A percentile compares a stretch with the other conserved stretches of the same genome.
These are phyloP conservation scores for Trichoderma pleuroti DNA, from an alignment of 2,329 filamentous ascomycete genomes.

Conservation along the genomic window DNA sequence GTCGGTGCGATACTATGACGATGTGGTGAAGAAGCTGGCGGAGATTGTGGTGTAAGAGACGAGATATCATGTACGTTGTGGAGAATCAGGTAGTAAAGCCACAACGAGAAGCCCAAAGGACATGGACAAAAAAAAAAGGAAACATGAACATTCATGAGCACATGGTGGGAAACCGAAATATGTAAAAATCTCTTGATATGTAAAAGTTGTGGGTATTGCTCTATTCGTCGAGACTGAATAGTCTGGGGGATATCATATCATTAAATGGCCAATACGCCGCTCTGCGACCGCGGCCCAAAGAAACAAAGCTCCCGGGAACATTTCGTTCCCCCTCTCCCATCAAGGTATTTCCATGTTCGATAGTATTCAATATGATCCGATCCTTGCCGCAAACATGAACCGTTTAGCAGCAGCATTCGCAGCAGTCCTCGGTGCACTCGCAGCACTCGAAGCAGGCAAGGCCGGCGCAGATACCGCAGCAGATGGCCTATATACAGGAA, in stretches of 20 bases:
- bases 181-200: slow-evolving; percentile 11
- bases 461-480: slow-evolving; percentile 40
- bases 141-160: background rate
- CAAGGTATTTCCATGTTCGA: background rate
- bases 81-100: background rate
- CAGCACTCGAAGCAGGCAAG: slow-evolving; percentile 42
- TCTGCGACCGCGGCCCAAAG: background rate
- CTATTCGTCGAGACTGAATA: slow-evolving; percentile 17
- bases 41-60: slow-evolving; percentile 32
- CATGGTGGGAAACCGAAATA: background rate
- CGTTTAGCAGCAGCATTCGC: slow-evolving; percentile 29
- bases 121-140: background rate
- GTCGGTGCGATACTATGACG: slow-evolving; percentile 41
- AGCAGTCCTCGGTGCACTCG: slow-evolving; percentile 35
- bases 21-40: slow-evolving; percentile 43
- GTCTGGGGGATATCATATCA: slow-evolving; percentile 18
- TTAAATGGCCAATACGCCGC: slow-evolving; percentile 8
- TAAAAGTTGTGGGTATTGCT: slow-evolving; percentile 17
- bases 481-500: slow-evolving; percentile 34
- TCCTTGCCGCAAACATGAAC: background rate
- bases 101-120: background rate
- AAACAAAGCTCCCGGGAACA: background rate
- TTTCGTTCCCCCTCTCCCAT: background rate
- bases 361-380: background rate
- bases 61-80: background rate